A percentile compares a stretch with the other conserved stretches of the same genome.
phyloP scores from a whole-genome alignment of 2,329 filamentous ascomycete genomes.

The Lasiodiplodia sp. region DNA sequence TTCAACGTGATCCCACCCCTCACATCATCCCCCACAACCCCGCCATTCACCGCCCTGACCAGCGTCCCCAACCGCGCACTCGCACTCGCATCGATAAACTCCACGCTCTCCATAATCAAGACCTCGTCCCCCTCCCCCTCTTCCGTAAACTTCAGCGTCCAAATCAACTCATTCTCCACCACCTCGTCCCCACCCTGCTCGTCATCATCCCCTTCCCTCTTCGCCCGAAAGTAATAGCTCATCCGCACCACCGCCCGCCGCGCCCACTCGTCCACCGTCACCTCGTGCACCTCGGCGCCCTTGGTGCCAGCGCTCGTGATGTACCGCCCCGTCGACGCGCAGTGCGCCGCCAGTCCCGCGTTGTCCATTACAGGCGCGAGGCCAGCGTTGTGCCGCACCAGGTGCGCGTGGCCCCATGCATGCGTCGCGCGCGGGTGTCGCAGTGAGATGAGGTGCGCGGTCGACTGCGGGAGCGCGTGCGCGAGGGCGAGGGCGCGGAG shows the following conservation, averaged over 20 bases:
- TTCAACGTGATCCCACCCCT: conserved; percentile 16
- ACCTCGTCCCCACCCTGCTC: background rate
- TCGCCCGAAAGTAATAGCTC: background rate
- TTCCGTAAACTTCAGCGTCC: background rate
- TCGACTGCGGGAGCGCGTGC: background rate
- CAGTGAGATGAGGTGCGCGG: background rate
- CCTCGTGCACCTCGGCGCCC: background rate
- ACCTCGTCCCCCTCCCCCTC: background rate
- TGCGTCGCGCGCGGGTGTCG: background rate
- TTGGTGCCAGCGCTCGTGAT: background rate
- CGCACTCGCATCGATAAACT: conserved; percentile 16
- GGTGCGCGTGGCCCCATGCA: conserved; percentile 10
- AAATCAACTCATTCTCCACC: conserved; percentile 18
- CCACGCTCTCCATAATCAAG: conserved; percentile 5
- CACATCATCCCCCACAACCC: conserved; percentile 14
- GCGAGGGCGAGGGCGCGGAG: background rate
- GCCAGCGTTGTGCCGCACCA: background rate
- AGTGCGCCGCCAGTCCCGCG: background rate
- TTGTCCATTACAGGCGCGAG: conserved; percentile 5
- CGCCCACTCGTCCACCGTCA: background rate
- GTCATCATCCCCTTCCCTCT: background rate
- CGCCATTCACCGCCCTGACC: conserved; percentile 3
- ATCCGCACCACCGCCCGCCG: background rate
- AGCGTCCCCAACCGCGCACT: conserved; percentile 16
- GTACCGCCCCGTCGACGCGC: background rate